Conservation (phyloP, 1,284 basidiomycete species). For the Neonothopanus nambi region DNA sequence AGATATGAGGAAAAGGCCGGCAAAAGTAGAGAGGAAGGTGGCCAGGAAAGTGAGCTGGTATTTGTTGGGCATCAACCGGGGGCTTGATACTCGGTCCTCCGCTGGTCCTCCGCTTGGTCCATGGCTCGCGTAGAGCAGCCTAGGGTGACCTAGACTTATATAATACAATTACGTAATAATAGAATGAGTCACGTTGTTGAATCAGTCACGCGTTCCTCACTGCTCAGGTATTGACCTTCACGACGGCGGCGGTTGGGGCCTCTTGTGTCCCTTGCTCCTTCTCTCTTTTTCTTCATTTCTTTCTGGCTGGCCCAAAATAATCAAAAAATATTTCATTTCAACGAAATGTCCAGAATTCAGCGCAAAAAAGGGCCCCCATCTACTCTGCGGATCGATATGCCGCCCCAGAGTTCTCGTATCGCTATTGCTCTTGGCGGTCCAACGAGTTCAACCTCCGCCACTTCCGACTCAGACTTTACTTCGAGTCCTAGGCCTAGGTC, state of each 20-base stretch:
- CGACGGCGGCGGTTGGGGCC: conserved; percentile 4
- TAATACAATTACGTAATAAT: not conserved
- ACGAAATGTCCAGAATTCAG: conserved; percentile 37
- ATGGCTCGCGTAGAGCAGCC: too few species aligned
- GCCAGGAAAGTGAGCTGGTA: conserved; percentile 52
- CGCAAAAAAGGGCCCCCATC: conserved; percentile 58
- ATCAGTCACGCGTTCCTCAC: conserved; percentile 11
- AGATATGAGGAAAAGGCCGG: conserved; percentile 44
- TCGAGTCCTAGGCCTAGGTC: conserved; percentile 39
- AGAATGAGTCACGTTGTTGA: not conserved
- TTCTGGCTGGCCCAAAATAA: conserved; percentile 9
- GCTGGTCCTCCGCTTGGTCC: too few species aligned
- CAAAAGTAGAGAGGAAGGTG: conserved; percentile 50
- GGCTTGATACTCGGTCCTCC: too few species aligned
- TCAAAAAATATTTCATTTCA: conserved; percentile 20
- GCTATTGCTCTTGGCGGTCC: conserved; percentile 49
- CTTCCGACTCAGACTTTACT: conserved; percentile 49
- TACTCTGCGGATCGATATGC: conserved; percentile 60
- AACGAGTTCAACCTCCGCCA: conserved; percentile 52
- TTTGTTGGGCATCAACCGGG: conserved; percentile 38
- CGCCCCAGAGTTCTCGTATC: conserved; percentile 46
- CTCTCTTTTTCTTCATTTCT: conserved; percentile 27
- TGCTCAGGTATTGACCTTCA: conserved; percentile 15
- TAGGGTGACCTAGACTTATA: too few species aligned
- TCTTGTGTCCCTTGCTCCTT: conserved; percentile 10